Evolutionary conservation across 495 filamentous ascomycete genomes (phyloP).

Genomic region (Neurospora sp.): DNA sequence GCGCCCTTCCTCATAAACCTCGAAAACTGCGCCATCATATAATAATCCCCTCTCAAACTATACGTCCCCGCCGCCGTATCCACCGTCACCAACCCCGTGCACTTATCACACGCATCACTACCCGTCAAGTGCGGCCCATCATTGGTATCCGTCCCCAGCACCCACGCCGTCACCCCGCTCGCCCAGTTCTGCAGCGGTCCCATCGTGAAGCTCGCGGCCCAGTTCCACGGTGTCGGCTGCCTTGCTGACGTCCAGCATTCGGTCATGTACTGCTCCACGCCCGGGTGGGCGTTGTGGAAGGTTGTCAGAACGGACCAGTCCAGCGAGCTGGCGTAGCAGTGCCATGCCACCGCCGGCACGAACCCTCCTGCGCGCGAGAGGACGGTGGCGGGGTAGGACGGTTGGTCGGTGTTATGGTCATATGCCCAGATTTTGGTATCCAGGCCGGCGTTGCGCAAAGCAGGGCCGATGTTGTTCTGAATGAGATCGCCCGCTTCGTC

Average conservation of each 20-base stretch:
- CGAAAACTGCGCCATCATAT: slow-evolving; percentile 48
- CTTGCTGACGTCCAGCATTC: slow-evolving; percentile 44
- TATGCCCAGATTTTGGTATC: slow-evolving; percentile 43
- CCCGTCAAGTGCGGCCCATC: slow-evolving; percentile 45
- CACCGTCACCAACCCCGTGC: slow-evolving; percentile 41
- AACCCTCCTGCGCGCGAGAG: slow-evolving; percentile 32
- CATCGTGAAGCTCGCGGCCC: slow-evolving; percentile 43
- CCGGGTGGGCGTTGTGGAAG: slow-evolving; percentile 38
- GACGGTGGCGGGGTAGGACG: slow-evolving; percentile 40
- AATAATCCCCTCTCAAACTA: slow-evolving; percentile 40
- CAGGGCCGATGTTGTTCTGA: slow-evolving; percentile 40
- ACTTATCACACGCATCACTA: slow-evolving; percentile 33
- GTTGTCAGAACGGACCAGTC: slow-evolving; percentile 42
- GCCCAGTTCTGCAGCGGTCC: slow-evolving; percentile 50
- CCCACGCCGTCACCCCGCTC: slow-evolving; percentile 43
- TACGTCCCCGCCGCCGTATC: slow-evolving; percentile 30
- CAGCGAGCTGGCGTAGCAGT: slow-evolving; percentile 40
- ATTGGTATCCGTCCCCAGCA: slow-evolving; percentile 38
- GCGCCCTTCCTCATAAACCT: slow-evolving; percentile 46
- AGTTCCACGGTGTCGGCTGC: slow-evolving; percentile 33
- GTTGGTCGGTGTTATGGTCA: slow-evolving; percentile 46
- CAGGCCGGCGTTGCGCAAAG: slow-evolving; percentile 31
- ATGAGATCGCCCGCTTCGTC: slow-evolving; percentile 40
- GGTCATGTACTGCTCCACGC: slow-evolving; percentile 46
- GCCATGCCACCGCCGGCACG: slow-evolving; percentile 43